phyloP scores from a whole-genome alignment of 2,329 filamentous ascomycete species.

The Neonectria faginata region DNA sequence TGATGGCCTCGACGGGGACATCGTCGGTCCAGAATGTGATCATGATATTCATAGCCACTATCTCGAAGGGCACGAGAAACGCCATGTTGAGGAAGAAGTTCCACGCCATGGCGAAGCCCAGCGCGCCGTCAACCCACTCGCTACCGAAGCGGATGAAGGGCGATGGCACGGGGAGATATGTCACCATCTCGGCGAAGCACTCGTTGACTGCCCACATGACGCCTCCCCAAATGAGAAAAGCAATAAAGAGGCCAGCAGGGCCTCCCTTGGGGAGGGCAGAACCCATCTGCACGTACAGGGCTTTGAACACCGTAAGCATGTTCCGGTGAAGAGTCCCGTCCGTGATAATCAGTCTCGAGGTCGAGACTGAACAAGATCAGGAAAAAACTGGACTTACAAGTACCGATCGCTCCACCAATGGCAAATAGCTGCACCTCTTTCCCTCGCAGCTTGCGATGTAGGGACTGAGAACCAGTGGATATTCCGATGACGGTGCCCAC shows the following conservation, averaged over 20 bases:
- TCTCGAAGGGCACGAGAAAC: slow-evolving; percentile 46
- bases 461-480: slow-evolving; percentile 16
- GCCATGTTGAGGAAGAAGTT: slow-evolving; percentile 48
- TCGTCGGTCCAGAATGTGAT: slow-evolving; percentile 42
- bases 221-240: slow-evolving; percentile 16
- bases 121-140: slow-evolving; percentile 26
- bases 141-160: slow-evolving; percentile 25
- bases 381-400: slow-evolving; percentile 12
- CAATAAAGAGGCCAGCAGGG: slow-evolving; percentile 24
- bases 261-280: slow-evolving; percentile 26
- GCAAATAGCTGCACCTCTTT: slow-evolving; percentile 29
- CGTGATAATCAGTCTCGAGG: not conserved
- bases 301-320: slow-evolving; percentile 3
- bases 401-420: slow-evolving; percentile 28
- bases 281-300: slow-evolving; percentile 28
- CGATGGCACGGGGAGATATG: slow-evolving; percentile 18
- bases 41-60: slow-evolving; percentile 46
- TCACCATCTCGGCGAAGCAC: slow-evolving; percentile 29
- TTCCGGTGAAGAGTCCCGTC: not conserved
- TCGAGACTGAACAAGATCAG: not conserved
- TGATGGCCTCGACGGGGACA: slow-evolving; percentile 44
- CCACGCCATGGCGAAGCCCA: slow-evolving; percentile 40
- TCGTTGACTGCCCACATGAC: slow-evolving; percentile 28
- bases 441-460: slow-evolving; percentile 23
- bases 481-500: slow-evolving; percentile 8